Percentiles rank a stretch among this genome's conserved stretches.
Conservation (phyloP, 83 land plant species). For the Thuja plicata region DNA sequence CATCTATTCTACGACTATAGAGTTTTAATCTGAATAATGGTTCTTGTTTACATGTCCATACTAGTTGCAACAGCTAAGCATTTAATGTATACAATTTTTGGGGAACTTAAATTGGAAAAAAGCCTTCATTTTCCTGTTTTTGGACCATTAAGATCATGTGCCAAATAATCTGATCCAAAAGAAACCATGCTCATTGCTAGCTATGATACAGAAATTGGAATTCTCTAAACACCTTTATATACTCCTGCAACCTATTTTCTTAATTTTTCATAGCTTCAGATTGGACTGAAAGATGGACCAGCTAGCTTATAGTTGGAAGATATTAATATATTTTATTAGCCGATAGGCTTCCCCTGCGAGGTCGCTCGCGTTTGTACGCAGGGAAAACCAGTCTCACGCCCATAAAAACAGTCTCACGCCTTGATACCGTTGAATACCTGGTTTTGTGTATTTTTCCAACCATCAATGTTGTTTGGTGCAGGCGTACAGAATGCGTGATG, state of each 20-base stretch:
- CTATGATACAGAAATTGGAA: neutral
- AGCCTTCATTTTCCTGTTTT: neutral
- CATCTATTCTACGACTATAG: neutral
- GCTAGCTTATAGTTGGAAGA: conserved; percentile 1
- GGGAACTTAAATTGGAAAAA: neutral
- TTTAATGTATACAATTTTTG: neutral
- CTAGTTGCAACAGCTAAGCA: neutral
- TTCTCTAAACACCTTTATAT: neutral
- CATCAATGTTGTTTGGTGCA: no score
- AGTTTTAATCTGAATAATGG: neutral
- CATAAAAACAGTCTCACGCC: no score
- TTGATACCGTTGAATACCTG: no score
- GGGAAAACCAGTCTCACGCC: no score
- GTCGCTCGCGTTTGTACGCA: no score
- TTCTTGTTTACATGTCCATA: neutral
- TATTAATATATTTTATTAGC: neutral
- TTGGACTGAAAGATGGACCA: neutral
- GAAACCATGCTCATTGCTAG: neutral
- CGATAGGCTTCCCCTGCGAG: no score
- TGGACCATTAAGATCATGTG: neutral
- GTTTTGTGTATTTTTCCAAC: no score
- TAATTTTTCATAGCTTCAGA: neutral
- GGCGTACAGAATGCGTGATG: no score
- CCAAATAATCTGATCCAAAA: neutral
- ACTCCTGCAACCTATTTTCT: neutral